Evolutionary conservation across 495 filamentous ascomycete genomes (phyloP).

Genomic region (Platismatia glauca): DNA sequence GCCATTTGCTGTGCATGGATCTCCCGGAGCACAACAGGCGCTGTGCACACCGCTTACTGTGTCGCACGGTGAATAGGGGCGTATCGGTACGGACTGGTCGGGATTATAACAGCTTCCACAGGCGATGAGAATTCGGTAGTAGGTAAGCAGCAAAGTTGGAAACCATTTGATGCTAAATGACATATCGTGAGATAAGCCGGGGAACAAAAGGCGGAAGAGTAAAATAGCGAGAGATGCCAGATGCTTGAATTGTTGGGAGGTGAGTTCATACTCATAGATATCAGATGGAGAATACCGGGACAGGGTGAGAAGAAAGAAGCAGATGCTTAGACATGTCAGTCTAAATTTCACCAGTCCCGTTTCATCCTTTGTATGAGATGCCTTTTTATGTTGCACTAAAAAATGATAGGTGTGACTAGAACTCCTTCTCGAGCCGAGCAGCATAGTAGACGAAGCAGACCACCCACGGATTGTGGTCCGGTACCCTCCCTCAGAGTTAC

Average conservation of each 20-base stretch:
- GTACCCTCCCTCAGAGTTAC: not conserved
- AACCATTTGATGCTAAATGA: not conserved
- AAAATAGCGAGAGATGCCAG: not conserved
- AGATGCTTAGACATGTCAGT: not conserved
- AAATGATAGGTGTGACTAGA: not conserved
- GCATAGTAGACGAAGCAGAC: not conserved
- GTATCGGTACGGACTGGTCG: not conserved
- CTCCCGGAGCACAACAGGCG: not conserved
- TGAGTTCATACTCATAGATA: not conserved
- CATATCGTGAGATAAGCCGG: not conserved
- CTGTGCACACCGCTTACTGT: conserved; percentile 1
- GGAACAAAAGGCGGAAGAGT: not conserved
- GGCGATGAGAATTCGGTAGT: not conserved
- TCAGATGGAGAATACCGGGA: not conserved
- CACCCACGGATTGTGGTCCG: not conserved
- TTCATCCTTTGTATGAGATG: not conserved
- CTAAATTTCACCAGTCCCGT: not conserved
- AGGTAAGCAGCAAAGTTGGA: not conserved
- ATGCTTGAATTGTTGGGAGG: not conserved
- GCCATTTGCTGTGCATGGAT: not conserved
- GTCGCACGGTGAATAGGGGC: not conserved
- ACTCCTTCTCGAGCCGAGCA: not conserved
- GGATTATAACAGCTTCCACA: not conserved
- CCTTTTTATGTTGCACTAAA: not conserved
- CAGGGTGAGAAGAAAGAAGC: not conserved